Percentiles rank a stretch among this genome's conserved stretches.
These are phyloP conservation scores for Sporothrix schenckii DNA, from an alignment of 2,329 filamentous ascomycete species.

Conservation along the genomic window DNA sequence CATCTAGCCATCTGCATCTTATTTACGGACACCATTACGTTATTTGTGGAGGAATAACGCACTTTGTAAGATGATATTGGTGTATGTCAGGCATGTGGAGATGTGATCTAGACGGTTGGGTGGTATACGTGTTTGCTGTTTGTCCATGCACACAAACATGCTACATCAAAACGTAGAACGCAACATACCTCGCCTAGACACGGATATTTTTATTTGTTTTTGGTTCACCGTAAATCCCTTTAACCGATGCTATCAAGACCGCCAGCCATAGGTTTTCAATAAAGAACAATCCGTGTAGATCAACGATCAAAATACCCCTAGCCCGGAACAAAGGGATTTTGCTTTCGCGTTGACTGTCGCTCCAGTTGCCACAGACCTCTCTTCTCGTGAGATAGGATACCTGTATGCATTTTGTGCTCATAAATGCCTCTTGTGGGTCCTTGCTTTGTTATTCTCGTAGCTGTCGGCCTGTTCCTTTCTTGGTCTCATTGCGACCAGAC, in stretches of 20 bases:
- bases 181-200: background rate
- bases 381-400: background rate
- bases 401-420: background rate
- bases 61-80: background rate
- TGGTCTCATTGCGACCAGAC: background rate
- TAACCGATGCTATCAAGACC: background rate
- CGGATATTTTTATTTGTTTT: background rate
- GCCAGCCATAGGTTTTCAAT: background rate
- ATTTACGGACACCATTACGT: background rate
- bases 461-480: background rate
- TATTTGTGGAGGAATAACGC: too few species aligned
- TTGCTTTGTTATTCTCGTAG: background rate
- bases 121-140: background rate
- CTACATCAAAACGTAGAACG: background rate
- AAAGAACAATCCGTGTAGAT: background rate
- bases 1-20: background rate
- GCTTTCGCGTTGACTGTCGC: background rate
- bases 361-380: background rate
- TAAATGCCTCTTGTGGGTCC: background rate
- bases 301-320: background rate
- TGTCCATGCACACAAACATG: background rate
- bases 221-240: background rate
- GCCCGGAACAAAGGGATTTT: background rate
- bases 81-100: background rate
- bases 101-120: background rate